These are phyloP conservation scores for Geranomyces variabilis DNA, from an alignment of 192 early-diverging fungal species.

Conservation along the genomic window DNA sequence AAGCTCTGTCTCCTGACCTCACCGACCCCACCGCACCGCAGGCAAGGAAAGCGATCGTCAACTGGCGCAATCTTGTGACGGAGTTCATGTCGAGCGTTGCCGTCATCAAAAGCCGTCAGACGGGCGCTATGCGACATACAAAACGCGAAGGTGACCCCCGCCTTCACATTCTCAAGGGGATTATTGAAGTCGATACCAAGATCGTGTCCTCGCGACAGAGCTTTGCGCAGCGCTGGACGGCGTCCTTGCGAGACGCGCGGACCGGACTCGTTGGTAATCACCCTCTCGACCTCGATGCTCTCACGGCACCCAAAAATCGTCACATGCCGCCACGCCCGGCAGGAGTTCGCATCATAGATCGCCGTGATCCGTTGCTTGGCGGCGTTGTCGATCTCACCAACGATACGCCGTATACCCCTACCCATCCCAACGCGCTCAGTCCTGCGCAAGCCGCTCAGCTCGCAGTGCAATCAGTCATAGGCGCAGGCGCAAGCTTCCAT, in stretches of 20 bases:
- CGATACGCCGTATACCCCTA: background rate
- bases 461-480: no score
- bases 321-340: background rate
- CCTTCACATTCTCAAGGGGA: background rate
- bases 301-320: background rate
- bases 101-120: slow-evolving; percentile 1
- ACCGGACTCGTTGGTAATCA: background rate
- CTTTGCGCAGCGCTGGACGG: slow-evolving; percentile 1
- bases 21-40: no score
- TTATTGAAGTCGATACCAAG: background rate
- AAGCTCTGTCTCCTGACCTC: no score
- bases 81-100: background rate
- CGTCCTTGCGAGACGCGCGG: background rate
- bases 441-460: background rate
- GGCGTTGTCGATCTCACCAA: background rate
- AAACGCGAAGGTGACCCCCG: background rate
- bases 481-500: no score
- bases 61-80: background rate
- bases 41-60: background rate
- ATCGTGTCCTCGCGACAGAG: background rate
- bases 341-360: background rate
- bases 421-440: background rate
- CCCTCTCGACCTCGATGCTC: background rate
- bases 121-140: background rate
- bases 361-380: background rate